These are phyloP conservation scores for Yarrowia osloensis DNA, from an alignment of 805 yeast genomes.

Conservation along the genomic window DNA sequence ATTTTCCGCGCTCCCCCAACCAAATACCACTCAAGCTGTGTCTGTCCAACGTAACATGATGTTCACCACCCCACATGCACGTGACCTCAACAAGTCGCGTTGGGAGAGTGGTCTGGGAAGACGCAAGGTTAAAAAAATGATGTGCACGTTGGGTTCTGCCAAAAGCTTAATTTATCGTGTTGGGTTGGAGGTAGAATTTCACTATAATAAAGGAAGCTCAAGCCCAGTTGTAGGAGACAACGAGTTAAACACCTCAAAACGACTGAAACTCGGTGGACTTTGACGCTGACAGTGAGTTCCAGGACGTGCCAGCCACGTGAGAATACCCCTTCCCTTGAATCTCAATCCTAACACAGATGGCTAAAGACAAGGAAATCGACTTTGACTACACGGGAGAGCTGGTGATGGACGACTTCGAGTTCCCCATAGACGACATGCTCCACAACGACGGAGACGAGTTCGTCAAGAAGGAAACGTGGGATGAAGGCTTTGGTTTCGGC, in stretches of 20 bases:
- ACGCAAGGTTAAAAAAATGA: neutral
- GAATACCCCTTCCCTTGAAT: neutral
- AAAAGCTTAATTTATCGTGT: slow-evolving; percentile 15
- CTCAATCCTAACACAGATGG: slow-evolving; percentile 1
- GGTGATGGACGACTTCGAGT: slow-evolving; percentile 23
- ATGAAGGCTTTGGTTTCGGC: slow-evolving; percentile 4
- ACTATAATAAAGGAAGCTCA: slow-evolving; percentile 1
- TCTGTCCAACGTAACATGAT: neutral
- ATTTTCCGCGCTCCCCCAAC: neutral
- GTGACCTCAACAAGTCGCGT: slow-evolving; percentile 30
- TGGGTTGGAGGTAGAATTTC: slow-evolving; percentile 1
- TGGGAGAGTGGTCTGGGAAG: neutral
- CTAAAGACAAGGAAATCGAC: slow-evolving; percentile 29
- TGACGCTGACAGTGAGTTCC: neutral
- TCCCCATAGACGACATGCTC: slow-evolving; percentile 21
- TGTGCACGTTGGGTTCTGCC: slow-evolving; percentile 24
- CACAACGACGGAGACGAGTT: slow-evolving; percentile 6
- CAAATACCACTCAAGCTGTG: neutral
- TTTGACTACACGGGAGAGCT: slow-evolving; percentile 19
- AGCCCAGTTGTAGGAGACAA: slow-evolving; percentile 8
- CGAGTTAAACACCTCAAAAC: neutral
- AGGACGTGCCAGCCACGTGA: neutral
- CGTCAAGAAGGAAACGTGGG: slow-evolving; percentile 23
- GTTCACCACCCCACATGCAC: slow-evolving; percentile 7
- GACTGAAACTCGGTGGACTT: neutral